phyloP scores from a whole-genome alignment of 768 basidiomycete species.

The Boletus pseudo-olivaceus region DNA sequence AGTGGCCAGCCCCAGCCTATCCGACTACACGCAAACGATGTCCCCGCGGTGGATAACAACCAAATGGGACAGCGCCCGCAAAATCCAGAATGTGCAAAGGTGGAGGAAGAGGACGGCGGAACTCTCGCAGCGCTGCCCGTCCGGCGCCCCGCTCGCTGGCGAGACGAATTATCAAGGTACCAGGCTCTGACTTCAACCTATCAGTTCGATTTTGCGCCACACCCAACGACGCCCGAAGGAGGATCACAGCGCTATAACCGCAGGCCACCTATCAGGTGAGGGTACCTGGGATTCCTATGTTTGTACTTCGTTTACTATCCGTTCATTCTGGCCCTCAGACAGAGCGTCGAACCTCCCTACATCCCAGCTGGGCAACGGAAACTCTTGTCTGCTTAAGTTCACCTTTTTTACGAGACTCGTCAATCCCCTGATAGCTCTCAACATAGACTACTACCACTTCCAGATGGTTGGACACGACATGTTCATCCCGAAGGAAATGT shows the following conservation, averaged over 20 bases:
- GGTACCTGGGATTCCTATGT: neutral
- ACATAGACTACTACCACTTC: neutral
- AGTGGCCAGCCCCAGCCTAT: neutral
- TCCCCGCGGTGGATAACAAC: neutral
- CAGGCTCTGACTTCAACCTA: neutral
- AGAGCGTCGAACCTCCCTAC: neutral
- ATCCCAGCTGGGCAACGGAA: constrained; percentile 7
- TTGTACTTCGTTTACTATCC: too few species aligned
- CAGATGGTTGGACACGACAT: neutral
- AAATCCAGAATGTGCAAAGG: neutral
- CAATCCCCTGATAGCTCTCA: neutral
- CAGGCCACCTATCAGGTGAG: neutral
- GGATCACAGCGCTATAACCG: constrained; percentile 9
- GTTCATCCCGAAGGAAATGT: constrained; percentile 14
- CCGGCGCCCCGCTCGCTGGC: neutral
- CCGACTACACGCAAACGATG: neutral
- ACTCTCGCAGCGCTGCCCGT: constrained; percentile 6
- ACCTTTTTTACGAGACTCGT: neutral
- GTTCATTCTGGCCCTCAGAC: neutral
- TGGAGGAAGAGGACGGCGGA: neutral
- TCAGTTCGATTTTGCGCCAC: neutral
- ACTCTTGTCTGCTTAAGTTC: constrained; percentile 6
- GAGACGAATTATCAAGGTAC: neutral
- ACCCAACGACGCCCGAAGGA: constrained; percentile 7
- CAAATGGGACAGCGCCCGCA: neutral